Conservation (phyloP, 176 grass and related monocot genomes). For the Thinopyrum elongatum region DNA sequence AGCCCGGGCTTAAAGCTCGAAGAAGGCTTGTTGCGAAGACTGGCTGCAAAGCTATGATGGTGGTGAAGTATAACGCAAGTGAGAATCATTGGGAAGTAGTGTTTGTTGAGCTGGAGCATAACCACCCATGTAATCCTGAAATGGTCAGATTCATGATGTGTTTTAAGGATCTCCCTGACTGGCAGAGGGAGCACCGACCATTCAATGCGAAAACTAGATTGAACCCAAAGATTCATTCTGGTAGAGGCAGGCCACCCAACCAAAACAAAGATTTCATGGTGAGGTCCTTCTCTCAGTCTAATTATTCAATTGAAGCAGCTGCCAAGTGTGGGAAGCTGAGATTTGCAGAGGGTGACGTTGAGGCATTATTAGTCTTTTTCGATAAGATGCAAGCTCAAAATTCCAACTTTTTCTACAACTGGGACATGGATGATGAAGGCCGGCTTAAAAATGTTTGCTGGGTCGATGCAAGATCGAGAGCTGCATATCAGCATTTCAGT, state of each 20-base stretch:
- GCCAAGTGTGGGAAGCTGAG: constrained; percentile 56
- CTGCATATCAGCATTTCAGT: constrained; percentile 69
- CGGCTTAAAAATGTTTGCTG: constrained; percentile 87
- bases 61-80: constrained; percentile 63
- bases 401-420: constrained; percentile 74
- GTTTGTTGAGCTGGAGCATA: constrained; percentile 80
- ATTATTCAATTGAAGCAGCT: constrained; percentile 57
- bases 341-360: constrained; percentile 74
- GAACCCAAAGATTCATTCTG: constrained; percentile 74
- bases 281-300: constrained; percentile 53
- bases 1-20: constrained; percentile 73
- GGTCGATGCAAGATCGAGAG: constrained; percentile 81
- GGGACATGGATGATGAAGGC: constrained; percentile 87
- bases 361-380: constrained; percentile 71
- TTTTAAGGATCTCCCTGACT: constrained; percentile 67
- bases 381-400: constrained; percentile 82
- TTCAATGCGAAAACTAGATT: constrained; percentile 77
- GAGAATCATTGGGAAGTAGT: constrained; percentile 82
- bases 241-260: constrained; percentile 70
- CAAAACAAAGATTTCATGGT: constrained; percentile 76
- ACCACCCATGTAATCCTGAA: constrained; percentile 86
- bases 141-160: constrained; percentile 98
- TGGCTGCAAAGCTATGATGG: constrained; percentile 87
- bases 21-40: constrained; percentile 85
- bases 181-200: constrained; percentile 69